Evolutionary conservation across 495 filamentous ascomycete genomes (phyloP).

Genomic region (Penicillium roqueforti): DNA sequence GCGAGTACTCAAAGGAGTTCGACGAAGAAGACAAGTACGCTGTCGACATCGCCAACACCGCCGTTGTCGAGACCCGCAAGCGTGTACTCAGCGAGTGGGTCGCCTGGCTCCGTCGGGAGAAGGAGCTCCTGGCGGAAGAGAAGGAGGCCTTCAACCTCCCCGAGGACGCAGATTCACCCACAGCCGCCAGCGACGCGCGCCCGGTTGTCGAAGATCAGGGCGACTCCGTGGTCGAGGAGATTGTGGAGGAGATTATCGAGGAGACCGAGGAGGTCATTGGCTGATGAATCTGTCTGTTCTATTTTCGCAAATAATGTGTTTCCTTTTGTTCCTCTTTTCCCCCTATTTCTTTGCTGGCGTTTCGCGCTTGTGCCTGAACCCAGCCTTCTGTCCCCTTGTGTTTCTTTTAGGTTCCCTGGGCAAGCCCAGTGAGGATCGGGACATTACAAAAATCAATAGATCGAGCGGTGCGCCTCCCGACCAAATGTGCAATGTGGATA

Average conservation of each 20-base stretch:
- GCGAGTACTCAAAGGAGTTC: slow-evolving; percentile 91
- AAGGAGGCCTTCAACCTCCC: slow-evolving; percentile 62
- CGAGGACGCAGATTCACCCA: slow-evolving; percentile 55
- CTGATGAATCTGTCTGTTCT: slow-evolving; percentile 32
- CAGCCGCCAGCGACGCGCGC: slow-evolving; percentile 47
- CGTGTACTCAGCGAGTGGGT: slow-evolving; percentile 84
- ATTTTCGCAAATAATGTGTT: slow-evolving; percentile 41
- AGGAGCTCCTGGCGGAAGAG: slow-evolving; percentile 70
- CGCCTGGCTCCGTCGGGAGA: slow-evolving; percentile 73
- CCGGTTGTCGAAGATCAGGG: slow-evolving; percentile 53
- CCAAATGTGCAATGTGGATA: slow-evolving; percentile 36
- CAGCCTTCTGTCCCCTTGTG: slow-evolving; percentile 24
- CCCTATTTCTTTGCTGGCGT: slow-evolving; percentile 24
- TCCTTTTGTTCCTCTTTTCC: slow-evolving; percentile 25
- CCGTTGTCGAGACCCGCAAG: slow-evolving; percentile 83
- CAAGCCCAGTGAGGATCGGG: slow-evolving; percentile 22
- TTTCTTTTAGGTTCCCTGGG: slow-evolving; percentile 20
- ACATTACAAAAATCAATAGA: slow-evolving; percentile 31
- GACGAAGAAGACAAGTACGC: slow-evolving; percentile 92
- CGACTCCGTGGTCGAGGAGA: slow-evolving; percentile 75
- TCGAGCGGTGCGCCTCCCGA: slow-evolving; percentile 24
- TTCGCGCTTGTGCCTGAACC: slow-evolving; percentile 22
- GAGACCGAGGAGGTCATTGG: slow-evolving; percentile 79
- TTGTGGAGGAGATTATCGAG: slow-evolving; percentile 91
- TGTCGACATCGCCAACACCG: slow-evolving; percentile 85